phyloP scores from a whole-genome alignment of 176 grass and related monocot genomes.

The Puya raimondii region DNA sequence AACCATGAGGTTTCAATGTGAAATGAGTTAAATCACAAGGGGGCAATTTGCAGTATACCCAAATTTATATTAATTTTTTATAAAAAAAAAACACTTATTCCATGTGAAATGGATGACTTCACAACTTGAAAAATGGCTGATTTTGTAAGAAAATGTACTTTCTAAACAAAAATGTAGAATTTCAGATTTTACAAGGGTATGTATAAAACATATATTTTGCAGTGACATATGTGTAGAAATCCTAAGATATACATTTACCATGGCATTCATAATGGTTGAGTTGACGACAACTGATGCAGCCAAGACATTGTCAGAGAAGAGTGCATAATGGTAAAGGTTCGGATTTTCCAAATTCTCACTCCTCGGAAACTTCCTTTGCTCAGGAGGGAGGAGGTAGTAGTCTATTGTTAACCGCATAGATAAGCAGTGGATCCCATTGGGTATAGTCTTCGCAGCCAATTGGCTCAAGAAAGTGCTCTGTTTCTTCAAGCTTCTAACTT shows the following conservation, averaged over 20 bases:
- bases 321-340: constrained; percentile 88
- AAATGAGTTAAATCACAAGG: too few relatives aligned
- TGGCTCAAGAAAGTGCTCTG: constrained; percentile 95
- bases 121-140: too few relatives aligned
- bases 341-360: constrained; percentile 87
- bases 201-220: too few relatives aligned
- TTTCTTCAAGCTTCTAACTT: constrained; percentile 93
- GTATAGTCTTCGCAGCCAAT: constrained; percentile 97
- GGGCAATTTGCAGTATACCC: too few relatives aligned
- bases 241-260: constrained; percentile 29
- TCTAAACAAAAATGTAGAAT: too few relatives aligned
- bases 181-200: too few relatives aligned
- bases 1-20: too few relatives aligned
- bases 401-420: constrained; percentile 93
- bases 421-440: constrained; percentile 95
- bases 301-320: constrained; percentile 97
- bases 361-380: constrained; percentile 56
- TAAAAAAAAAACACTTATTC: too few relatives aligned
- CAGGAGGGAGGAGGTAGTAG: constrained; percentile 78
- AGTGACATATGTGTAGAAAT: too few relatives aligned
- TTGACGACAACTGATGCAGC: constrained; percentile 95
- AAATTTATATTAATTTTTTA: too few relatives aligned
- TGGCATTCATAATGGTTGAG: constrained; percentile 97
- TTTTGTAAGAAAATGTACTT: too few relatives aligned
- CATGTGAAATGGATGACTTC: too few relatives aligned